Evolutionary conservation across 371 early-diverging fungal species (phyloP), one percentile per base, ranked within the genome.

Genomic region (Nematocida sp.): DNA sequence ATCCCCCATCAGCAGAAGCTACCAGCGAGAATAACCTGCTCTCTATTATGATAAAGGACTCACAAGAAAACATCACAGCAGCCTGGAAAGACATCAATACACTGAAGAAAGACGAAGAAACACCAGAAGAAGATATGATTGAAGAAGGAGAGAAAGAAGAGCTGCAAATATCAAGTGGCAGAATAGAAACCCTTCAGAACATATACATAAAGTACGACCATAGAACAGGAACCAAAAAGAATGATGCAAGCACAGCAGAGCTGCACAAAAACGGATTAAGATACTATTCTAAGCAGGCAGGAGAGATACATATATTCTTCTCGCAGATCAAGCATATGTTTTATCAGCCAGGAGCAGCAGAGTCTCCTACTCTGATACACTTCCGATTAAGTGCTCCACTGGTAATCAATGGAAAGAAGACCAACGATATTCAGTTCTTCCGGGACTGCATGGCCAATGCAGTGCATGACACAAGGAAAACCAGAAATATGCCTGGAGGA

Each of bases 321-420:
- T 89, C 90, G 82, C 96, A 97, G 81, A 89, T 97, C 76, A 90
- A 93, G 81, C 95, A 96, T 78, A 78, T 96, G 65, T 92, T 96
- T 83, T 96, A 93, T 86, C 93, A 96, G 78, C 93, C 93, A 5
- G 96, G 96, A 81, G 94, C 95, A 77, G 86, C 90, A 75, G 97
- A 97, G 82, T 81, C 92, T 45, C 84, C 92, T 61, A 93, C 95
- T 11, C 80, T 99, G 64, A 82, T 99, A 49, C 98, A 99, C 78
- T 85, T 95, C 38, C 94, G 95, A 63, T 87, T 99, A 63, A 90
- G 90, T 78, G 88, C 92, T 81, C 93, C 95, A 1, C 90, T 96
- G 67, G 88, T 95, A 87, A 87, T 95, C 80, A 93, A 93, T 54
- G 93, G 92, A 82, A 99, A 96, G 84, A 79, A 66, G 31, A 93